Conservation (phyloP, 441 rosid species). For the Codiaeum variegatum region DNA sequence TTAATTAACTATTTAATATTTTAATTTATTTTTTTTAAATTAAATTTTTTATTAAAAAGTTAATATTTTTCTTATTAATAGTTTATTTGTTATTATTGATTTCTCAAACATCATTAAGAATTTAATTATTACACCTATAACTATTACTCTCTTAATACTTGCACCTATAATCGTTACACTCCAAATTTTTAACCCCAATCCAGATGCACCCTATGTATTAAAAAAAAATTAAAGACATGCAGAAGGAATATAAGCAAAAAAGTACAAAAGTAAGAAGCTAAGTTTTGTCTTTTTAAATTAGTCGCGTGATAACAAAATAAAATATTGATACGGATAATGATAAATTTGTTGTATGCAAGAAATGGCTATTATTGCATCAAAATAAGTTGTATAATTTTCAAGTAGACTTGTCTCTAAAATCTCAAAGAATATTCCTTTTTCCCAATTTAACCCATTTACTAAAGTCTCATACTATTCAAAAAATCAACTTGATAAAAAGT, state of each 20-base stretch:
- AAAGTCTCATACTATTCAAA: constrained; percentile 6
- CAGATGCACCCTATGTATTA: no score
- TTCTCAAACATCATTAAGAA: no score
- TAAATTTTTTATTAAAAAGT: no score
- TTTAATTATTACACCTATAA: no score
- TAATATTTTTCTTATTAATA: no score
- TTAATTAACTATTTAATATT: no score
- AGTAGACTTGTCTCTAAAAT: neutral
- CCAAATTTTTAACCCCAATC: no score
- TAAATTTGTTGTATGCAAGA: neutral
- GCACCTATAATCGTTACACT: no score
- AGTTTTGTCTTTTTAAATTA: neutral
- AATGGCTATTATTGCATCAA: neutral
- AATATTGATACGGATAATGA: neutral
- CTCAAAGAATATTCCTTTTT: neutral
- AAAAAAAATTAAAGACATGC: neutral
- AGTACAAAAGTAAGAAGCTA: neutral
- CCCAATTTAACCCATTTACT: neutral
- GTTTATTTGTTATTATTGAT: no score
- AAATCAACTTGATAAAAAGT: neutral
- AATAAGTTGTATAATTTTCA: neutral
- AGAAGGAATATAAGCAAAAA: neutral
- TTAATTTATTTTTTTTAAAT: no score
- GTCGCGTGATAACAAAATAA: neutral
- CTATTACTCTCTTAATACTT: no score